Conservation (phyloP, 192 early-diverging fungal species). For the Lunasporangiospora selenospora region DNA sequence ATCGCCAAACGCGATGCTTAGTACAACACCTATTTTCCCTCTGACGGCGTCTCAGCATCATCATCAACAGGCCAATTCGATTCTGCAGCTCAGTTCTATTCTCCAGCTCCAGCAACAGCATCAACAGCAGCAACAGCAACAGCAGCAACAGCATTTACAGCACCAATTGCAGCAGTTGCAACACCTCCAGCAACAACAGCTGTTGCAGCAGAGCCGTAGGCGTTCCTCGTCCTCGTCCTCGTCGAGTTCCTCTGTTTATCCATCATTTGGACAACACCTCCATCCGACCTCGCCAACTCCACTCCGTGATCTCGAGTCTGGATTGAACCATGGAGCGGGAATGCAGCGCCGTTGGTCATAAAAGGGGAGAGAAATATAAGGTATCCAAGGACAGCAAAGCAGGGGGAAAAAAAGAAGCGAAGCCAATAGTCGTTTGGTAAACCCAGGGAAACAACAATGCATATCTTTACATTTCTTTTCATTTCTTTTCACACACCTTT, state of each 20-base stretch:
- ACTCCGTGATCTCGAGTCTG: no score
- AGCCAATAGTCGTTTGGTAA: no score
- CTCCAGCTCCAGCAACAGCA: neutral
- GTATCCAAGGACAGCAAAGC: no score
- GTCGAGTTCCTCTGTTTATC: neutral
- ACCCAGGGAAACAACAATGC: no score
- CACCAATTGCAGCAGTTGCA: neutral
- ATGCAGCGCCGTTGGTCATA: no score
- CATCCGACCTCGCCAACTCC: neutral
- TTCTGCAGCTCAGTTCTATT: neutral
- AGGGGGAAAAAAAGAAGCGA: no score
- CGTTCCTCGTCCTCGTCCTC: neutral
- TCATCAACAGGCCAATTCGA: neutral
- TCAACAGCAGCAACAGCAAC: conserved; percentile 26
- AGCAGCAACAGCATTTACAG: conserved; percentile 17
- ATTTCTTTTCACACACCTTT: neutral
- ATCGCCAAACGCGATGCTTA: neutral
- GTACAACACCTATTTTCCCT: neutral
- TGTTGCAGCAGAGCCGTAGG: neutral
- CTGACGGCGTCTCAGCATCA: neutral
- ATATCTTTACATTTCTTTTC: conserved; percentile 1
- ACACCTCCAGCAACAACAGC: neutral
- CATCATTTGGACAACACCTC: neutral
- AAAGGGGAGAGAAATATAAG: no score
- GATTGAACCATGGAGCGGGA: no score